Evolutionary conservation across 257 asterid genomes (phyloP).

Genomic region (Solanum sitiens): DNA sequence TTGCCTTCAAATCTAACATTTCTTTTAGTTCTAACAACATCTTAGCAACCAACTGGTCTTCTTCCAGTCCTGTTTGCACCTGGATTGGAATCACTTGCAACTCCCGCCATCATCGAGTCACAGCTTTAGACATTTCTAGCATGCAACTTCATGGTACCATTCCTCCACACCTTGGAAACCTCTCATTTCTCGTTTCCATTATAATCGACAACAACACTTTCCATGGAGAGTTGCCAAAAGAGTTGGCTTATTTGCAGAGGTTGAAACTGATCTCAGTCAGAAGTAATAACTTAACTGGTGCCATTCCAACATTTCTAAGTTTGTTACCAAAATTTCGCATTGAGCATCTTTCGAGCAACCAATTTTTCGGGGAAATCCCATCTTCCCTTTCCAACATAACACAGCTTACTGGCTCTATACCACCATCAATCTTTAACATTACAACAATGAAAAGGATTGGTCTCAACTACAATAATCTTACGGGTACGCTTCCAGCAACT

Average conservation of each 20-base stretch:
- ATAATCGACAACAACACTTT: not conserved
- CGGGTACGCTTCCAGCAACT: slow-evolving; percentile 10
- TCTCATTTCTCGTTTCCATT: not conserved
- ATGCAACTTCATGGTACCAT: not conserved
- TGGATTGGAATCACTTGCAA: not conserved
- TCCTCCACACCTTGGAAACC: not conserved
- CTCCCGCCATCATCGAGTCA: not conserved
- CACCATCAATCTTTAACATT: not conserved
- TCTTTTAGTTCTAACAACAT: not conserved
- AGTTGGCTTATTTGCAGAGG: not conserved
- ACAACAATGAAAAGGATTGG: not conserved
- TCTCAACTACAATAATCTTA: not conserved
- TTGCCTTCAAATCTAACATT: not conserved
- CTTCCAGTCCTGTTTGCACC: not conserved
- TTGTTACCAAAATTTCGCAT: not conserved
- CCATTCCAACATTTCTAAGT: not conserved
- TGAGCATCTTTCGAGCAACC: not conserved
- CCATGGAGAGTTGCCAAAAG: not conserved
- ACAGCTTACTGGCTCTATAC: slow-evolving; percentile 8
- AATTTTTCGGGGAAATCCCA: not conserved
- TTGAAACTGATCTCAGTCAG: not conserved
- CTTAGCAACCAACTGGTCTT: not conserved
- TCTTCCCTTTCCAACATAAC: not conserved
- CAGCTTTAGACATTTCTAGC: not conserved
- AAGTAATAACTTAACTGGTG: not conserved